Evolutionary conservation across 306 rosid genomes (phyloP), one percentile per base, ranked within the genome.

Genomic region (Malus orientalis): DNA sequence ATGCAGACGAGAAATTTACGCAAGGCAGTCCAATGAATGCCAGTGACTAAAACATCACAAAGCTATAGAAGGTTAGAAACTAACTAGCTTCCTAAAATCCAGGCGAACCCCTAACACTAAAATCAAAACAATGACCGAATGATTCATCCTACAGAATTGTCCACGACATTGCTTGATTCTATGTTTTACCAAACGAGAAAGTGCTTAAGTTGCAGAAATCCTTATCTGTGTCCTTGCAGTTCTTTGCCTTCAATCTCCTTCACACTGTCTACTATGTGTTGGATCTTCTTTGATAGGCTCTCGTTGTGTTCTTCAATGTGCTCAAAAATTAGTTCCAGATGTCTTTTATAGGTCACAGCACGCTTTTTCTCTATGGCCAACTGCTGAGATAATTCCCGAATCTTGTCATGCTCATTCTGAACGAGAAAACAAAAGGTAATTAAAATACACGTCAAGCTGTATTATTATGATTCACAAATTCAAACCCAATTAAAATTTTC

Each of bases 241-340:
- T 89, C 96, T 84, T 88, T 85, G 57, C 74, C 75, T 84, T 95
- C 99, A 79, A 91, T 79, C 80, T 89, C 91, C 84, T 89, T 91
- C 84, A 95, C 98, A 82, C 82, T 91, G 32, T 88, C 92, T 76
- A 95, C 98, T 73, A 91, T 85, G 87, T 90, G 88, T 79, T 91
- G 97, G 79, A 92, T 87, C 93, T 86, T 95, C 83, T 86, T 92
- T 44, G 99, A 89, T 68, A 95, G 86, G 82, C 78, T 88, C 80
- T 88, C 87, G 69, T 95, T 95, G 82, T 89, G 97, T 86, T 95
- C 93, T 22, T 91, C 98, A 16, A 92, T 91, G 76, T 91, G 96
- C 87, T 91, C 97, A 42, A 95, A 93, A 79, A 95, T 78, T 80
- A 91, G 79, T 76, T 95, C 99, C 63, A 95, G 91, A 80, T 92